These are phyloP conservation scores for Leishmania amazonensis DNA, from an alignment of 208 protist genomes.

Conservation along the genomic window DNA sequence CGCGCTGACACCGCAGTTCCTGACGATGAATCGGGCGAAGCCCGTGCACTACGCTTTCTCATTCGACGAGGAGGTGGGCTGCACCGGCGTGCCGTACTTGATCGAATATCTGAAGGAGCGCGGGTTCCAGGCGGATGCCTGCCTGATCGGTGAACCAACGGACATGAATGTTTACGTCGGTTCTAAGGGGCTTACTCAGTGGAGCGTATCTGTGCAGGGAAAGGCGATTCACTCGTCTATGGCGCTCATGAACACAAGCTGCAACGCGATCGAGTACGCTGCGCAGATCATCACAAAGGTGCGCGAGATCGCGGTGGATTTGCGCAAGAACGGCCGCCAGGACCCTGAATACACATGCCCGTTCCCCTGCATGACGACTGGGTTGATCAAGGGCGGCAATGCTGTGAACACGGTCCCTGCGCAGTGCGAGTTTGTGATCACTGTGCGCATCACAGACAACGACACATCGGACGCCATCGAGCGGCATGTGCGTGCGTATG, in stretches of 20 bases:
- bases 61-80: slow-evolving; percentile 62
- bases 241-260: slow-evolving; percentile 51
- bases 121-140: slow-evolving; percentile 33
- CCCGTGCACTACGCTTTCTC: slow-evolving; percentile 60
- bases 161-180: slow-evolving; percentile 42
- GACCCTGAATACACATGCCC: slow-evolving; percentile 23
- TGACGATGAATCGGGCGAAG: slow-evolving; percentile 48
- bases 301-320: slow-evolving; percentile 34
- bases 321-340: slow-evolving; percentile 32
- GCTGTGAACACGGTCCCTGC: slow-evolving; percentile 63
- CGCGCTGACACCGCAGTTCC: slow-evolving; percentile 42
- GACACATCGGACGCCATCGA: slow-evolving; percentile 32
- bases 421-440: slow-evolving; percentile 46
- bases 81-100: slow-evolving; percentile 39
- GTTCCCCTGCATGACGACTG: slow-evolving; percentile 38
- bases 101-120: slow-evolving; percentile 36
- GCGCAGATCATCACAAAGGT: slow-evolving; percentile 54
- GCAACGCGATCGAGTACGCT: slow-evolving; percentile 52
- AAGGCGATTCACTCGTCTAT: slow-evolving; percentile 64
- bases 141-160: slow-evolving; percentile 16
- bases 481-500: slow-evolving; percentile 33
- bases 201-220: slow-evolving; percentile 39
- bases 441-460: slow-evolving; percentile 38
- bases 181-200: slow-evolving; percentile 31
- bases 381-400: slow-evolving; percentile 46